A percentile compares a stretch with the other conserved stretches of the same genome.
Evolutionary conservation across 2,329 filamentous ascomycete species (phyloP).

Genomic region (Gremmenia infestans): DNA sequence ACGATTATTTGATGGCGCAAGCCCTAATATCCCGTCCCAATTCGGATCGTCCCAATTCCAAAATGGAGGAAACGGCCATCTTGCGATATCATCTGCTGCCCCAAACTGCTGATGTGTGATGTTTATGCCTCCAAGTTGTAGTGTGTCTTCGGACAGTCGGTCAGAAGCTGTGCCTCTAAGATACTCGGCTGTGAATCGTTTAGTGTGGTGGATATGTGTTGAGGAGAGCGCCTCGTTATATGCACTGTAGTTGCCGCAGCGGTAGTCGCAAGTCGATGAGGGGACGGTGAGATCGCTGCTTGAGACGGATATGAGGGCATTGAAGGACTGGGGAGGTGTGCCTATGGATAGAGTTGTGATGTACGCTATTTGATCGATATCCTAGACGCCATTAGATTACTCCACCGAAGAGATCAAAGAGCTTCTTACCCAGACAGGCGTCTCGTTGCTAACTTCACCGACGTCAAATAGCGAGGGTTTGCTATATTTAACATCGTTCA

Average conservation of each 20-base stretch:
- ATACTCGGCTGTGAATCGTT: not conserved
- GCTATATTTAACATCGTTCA: not conserved
- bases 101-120: conserved; percentile 5
- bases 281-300: conserved; percentile 2
- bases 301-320: conserved; percentile 3
- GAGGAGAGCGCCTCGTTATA: conserved; percentile 1
- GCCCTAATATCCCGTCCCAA: conserved; percentile 7
- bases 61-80: not conserved
- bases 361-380: conserved; percentile 7
- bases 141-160: not conserved
- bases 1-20: not conserved
- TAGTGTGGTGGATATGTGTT: not conserved
- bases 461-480: not conserved
- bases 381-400: not conserved
- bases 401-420: not conserved
- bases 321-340: conserved; percentile 8
- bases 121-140: not conserved
- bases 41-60: not conserved
- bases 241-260: not conserved
- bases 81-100: not conserved
- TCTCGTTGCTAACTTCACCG: not conserved
- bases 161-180: not conserved
- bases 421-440: not conserved
- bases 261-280: conserved; percentile 2
- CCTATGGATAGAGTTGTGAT: conserved; percentile 8